Evolutionary conservation across 1,139 yeast species (phyloP), one percentile per base, ranked within the genome.

Genomic region (Arxiozyma slooffiae): DNA sequence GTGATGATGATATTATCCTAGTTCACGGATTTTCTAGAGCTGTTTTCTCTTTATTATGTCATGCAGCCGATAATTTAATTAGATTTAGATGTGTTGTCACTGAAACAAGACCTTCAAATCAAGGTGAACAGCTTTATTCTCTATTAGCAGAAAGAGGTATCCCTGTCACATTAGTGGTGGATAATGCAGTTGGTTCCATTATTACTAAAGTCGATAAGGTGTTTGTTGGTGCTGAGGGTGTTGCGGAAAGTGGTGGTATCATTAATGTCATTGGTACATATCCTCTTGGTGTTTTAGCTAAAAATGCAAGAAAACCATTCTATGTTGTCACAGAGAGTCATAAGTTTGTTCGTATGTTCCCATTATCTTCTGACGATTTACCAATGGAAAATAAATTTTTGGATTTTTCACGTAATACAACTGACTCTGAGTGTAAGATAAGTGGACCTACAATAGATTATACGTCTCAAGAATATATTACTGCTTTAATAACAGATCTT

Each of bases 181-280:
- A 94, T 66, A 82, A 89, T 53, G 96, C 95, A 7, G 97, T 92
- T 14, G 97, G 97, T 0, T 88, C 83, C 59, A 90, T 89, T 36
- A 83, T 94, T 55, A 94, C 88, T 67, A 85, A 85, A 66, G 90
- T 90, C 16, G 96, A 90, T 70, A 90, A 92, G 69, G 85, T 94
- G 8, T 78, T 94, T 57, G 94, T 92, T 56, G 99, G 99, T 51
- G 98, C 98, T 1, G 98, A 92, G 69, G 99, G 99, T 56, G 98
- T 92, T 5, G 96, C 96, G 2, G 99, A 92, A 72, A 85, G 95
- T 67, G 99, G 99, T 52, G 99, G 99, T 39, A 89, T 94, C 49
- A 90, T 92, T 60, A 92, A 92, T 68, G 94, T 90, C 63, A 85
- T 94, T 57, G 99, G 99, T 3, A 82, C 96, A 1, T 92, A 88